phyloP scores from a whole-genome alignment of 106 monocot genomes.

The Chionographis japonica region DNA sequence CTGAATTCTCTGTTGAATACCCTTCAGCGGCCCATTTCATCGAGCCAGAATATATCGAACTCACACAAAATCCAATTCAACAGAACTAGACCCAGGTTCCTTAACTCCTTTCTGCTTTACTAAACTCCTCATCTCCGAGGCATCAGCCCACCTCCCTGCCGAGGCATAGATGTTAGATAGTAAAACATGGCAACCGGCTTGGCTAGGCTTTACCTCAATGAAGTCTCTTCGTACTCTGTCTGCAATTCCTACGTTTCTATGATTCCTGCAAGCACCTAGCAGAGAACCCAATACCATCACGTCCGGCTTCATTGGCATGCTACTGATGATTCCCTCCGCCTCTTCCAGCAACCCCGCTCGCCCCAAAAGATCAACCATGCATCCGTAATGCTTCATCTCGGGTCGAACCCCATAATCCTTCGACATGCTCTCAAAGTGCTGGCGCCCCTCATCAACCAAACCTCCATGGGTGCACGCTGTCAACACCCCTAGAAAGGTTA shows the following conservation, averaged over 20 bases:
- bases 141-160: slow-evolving; percentile 60
- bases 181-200: slow-evolving; percentile 57
- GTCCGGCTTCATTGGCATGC: slow-evolving; percentile 69
- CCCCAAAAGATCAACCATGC: slow-evolving; percentile 68
- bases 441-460: slow-evolving; percentile 50
- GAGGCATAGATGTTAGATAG: slow-evolving; percentile 73
- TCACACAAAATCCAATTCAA: slow-evolving; percentile 43
- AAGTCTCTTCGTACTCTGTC: slow-evolving; percentile 37
- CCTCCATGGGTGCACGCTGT: slow-evolving; percentile 74
- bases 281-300: slow-evolving; percentile 54
- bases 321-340: slow-evolving; percentile 37
- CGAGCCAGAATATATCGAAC: slow-evolving; percentile 29
- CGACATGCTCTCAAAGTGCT: slow-evolving; percentile 51
- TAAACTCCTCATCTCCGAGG: slow-evolving; percentile 28
- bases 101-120: slow-evolving; percentile 47
- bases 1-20: slow-evolving; percentile 22
- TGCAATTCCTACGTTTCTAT: slow-evolving; percentile 39
- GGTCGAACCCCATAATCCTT: slow-evolving; percentile 37
- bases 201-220: slow-evolving; percentile 22
- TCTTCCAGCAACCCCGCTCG: slow-evolving; percentile 58
- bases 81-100: slow-evolving; percentile 53
- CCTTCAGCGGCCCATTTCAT: slow-evolving; percentile 20
- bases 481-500: slow-evolving; percentile 60
- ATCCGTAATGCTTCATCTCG: slow-evolving; percentile 74
- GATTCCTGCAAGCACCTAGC: slow-evolving; percentile 66